phyloP scores from a whole-genome alignment of 257 asterid species.

The Petunia axillaris region DNA sequence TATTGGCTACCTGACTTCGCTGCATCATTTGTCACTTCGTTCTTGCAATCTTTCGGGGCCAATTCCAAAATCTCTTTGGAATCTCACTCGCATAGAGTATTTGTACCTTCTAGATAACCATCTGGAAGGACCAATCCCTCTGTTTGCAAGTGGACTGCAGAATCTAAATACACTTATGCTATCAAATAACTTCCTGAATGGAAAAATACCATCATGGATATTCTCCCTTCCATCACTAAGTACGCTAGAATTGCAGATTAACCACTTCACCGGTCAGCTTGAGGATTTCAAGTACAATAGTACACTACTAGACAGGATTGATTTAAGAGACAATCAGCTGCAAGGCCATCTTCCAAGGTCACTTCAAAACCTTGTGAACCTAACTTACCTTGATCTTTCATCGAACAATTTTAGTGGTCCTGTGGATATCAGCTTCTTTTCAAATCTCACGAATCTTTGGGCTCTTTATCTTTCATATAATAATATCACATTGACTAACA shows the following conservation, averaged over 20 bases:
- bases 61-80: constrained; percentile 34
- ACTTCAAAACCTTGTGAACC: too few species aligned
- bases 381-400: too few species aligned
- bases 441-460: too few species aligned
- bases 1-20: constrained; percentile 24
- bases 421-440: too few species aligned
- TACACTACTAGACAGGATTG: background rate
- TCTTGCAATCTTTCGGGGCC: constrained; percentile 29
- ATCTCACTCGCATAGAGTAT: constrained; percentile 26
- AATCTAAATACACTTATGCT: constrained; percentile 16
- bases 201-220: constrained; percentile 32
- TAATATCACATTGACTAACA: too few species aligned
- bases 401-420: too few species aligned
- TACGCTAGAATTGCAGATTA: constrained; percentile 9
- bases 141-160: constrained; percentile 16
- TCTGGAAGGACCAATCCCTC: constrained; percentile 30
- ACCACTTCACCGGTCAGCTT: constrained; percentile 31
- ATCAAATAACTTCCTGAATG: constrained; percentile 26
- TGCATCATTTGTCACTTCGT: constrained; percentile 16
- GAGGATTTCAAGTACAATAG: constrained; percentile 21
- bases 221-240: constrained; percentile 31
- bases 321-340: too few species aligned
- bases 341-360: too few species aligned
- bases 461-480: too few species aligned
- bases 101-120: constrained; percentile 16